Evolutionary conservation across 345 rosid species (phyloP), one percentile per base, ranked within the genome.

Genomic region (Schrenkiella parvula): DNA sequence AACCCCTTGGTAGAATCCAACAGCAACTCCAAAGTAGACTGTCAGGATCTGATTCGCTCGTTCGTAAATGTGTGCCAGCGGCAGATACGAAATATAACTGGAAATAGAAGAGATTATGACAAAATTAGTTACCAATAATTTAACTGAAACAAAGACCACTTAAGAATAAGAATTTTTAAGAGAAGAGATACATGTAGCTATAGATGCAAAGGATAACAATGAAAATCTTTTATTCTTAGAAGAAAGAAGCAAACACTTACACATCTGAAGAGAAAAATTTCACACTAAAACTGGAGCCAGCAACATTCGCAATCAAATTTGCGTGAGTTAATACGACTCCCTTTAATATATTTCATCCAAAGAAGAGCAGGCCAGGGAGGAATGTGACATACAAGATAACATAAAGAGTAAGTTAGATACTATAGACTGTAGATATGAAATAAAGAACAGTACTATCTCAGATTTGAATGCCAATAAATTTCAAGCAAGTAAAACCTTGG

Each of bases 1-100:
- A 87, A 91, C 99, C 90, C 99, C 99, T 62, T 95, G 99, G 82
- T 91, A 95, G 82, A 95, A 95, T 72, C 99, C 99, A 82, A 88
- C 87, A 35, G 97, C 91, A 74, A 80, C 87, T 77, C 99, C 97
- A 62, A 11, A 88, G 81, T 91, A 82, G 21, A 66, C 88, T 17
- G 76, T 2, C 67, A 78, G 39, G 72, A 91, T 73, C 74, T 89
- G 97, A 78, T 85, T 89, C 53, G 78, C 84, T 35, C 99, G 85
- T 81, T 95, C 99, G 57, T 85, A 95, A 70, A 95, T 95, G 84
- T 95, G 99, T 55, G 97, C 97, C 86, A 91, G 74, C 2, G 99
- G 99, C 76, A 95, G 92, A 81, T 95, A 95, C 31, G 97, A 95
- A 76, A 95, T 91, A 81, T 84, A 89, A 29, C 99, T 95, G 89